Percentiles rank a stretch among this genome's conserved stretches.
Evolutionary conservation across 148 eudicot species (phyloP).

Genomic region (Heliamphora exappendiculata): DNA sequence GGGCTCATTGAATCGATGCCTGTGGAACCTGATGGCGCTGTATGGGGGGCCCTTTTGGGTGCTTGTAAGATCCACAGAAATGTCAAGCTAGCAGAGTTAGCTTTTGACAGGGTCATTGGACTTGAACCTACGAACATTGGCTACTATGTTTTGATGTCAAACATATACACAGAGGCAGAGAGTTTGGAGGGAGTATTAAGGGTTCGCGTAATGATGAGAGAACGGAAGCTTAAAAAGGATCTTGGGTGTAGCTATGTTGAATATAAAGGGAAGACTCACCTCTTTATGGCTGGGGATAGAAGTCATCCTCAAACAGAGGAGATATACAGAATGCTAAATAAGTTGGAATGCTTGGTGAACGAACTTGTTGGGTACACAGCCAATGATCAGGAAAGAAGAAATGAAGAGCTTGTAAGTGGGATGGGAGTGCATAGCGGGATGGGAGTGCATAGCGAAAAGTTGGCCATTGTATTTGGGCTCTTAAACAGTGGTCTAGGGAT

Average conservation of each 20-base stretch:
- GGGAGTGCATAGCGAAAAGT: slow-evolving; percentile 63
- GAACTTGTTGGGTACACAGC: slow-evolving; percentile 18
- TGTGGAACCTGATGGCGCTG: slow-evolving; percentile 58
- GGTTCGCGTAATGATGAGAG: slow-evolving; percentile 57
- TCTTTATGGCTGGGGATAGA: slow-evolving; percentile 65
- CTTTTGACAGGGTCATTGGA: slow-evolving; percentile 45
- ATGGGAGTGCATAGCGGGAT: slow-evolving; percentile 53
- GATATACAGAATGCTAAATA: slow-evolving; percentile 41
- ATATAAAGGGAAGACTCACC: slow-evolving; percentile 43
- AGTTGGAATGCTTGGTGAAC: slow-evolving; percentile 35
- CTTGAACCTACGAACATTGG: slow-evolving; percentile 69
- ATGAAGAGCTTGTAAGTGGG: slow-evolving; percentile 20
- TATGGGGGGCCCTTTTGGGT: slow-evolving; percentile 86
- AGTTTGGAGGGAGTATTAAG: slow-evolving; percentile 38
- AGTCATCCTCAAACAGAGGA: slow-evolving; percentile 49
- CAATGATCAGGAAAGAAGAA: slow-evolving; percentile 16
- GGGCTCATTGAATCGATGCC: slow-evolving; percentile 60
- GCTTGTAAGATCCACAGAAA: slow-evolving; percentile 76
- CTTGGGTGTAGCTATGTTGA: slow-evolving; percentile 78
- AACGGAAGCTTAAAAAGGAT: slow-evolving; percentile 51
- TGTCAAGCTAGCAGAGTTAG: slow-evolving; percentile 50
- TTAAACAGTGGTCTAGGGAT: slow-evolving; percentile 32
- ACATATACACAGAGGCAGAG: slow-evolving; percentile 44
- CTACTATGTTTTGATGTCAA: slow-evolving; percentile 59
- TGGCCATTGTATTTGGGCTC: slow-evolving; percentile 67